phyloP scores from a whole-genome alignment of 768 basidiomycete genomes.

The Crucibulum laeve region DNA sequence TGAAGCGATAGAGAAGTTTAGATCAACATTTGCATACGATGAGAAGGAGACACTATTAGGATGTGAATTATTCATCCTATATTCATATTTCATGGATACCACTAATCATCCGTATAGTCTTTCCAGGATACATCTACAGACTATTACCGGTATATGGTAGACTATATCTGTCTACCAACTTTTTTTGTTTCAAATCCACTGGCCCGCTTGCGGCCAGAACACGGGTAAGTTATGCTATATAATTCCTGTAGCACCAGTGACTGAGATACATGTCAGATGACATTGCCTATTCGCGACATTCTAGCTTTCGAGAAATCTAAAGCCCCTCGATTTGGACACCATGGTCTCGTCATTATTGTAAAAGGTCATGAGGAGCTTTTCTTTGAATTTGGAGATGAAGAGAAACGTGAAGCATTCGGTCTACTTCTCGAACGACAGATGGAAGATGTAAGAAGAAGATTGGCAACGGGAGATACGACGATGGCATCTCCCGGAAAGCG shows the following conservation, averaged over 20 bases:
- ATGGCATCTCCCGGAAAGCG: slow-evolving; percentile 49
- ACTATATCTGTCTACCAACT: slow-evolving; percentile 87
- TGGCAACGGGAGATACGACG: slow-evolving; percentile 37
- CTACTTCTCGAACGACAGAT: slow-evolving; percentile 74
- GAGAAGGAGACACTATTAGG: slow-evolving; percentile 85
- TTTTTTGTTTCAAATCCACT: slow-evolving; percentile 92
- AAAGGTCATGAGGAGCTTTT: slow-evolving; percentile 97
- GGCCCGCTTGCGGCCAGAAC: slow-evolving; percentile 77
- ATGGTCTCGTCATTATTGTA: slow-evolving; percentile 85
- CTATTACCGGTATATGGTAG: slow-evolving; percentile 86
- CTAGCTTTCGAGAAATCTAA: slow-evolving; percentile 79
- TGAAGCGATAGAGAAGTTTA: slow-evolving; percentile 73
- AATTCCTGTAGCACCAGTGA: neutral
- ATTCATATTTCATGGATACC: neutral
- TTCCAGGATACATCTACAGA: slow-evolving; percentile 86
- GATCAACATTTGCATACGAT: slow-evolving; percentile 77
- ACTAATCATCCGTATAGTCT: slow-evolving; percentile 47
- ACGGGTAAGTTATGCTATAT: slow-evolving; percentile 49
- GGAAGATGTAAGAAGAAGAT: slow-evolving; percentile 59
- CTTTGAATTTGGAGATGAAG: slow-evolving; percentile 85
- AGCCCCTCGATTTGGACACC: slow-evolving; percentile 85
- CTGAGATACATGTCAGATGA: slow-evolving; percentile 60
- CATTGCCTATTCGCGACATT: slow-evolving; percentile 87
- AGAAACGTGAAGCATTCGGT: slow-evolving; percentile 77
- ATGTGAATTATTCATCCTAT: slow-evolving; percentile 50